Percentiles rank a stretch among this genome's conserved stretches.
Evolutionary conservation across 768 basidiomycete genomes (phyloP).

Genomic region (Xerocomellus dryophilus): DNA sequence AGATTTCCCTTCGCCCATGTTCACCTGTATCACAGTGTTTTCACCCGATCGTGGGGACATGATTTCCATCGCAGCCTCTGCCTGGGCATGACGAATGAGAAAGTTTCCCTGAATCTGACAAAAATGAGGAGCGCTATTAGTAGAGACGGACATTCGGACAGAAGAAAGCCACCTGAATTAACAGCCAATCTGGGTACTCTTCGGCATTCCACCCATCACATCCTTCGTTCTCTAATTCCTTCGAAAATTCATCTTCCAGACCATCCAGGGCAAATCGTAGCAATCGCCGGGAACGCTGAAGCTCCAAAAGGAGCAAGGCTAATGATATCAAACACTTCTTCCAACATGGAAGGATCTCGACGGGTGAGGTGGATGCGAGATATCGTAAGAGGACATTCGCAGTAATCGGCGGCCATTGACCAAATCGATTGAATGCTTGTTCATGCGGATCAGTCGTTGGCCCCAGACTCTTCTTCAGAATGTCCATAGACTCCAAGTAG

Average conservation of each 20-base stretch:
- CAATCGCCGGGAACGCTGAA: background rate
- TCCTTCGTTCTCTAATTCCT: background rate
- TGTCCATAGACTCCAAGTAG: background rate
- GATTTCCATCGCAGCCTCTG: conserved; percentile 41
- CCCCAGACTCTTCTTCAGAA: background rate
- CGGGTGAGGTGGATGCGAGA: background rate
- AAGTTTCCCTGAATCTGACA: background rate
- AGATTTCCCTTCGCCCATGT: conserved; percentile 56
- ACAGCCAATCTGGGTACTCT: background rate
- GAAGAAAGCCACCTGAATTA: background rate
- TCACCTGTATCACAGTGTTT: conserved; percentile 45
- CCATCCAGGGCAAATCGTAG: background rate
- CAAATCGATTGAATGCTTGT: background rate
- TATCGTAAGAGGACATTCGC: background rate
- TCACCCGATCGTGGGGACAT: conserved; percentile 32
- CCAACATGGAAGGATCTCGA: background rate
- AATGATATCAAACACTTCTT: background rate
- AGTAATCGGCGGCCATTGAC: background rate
- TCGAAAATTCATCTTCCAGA: background rate
- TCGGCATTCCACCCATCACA: background rate
- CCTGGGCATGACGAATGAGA: background rate
- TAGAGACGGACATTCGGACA: background rate
- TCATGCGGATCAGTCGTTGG: conserved; percentile 7
- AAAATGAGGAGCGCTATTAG: conserved; percentile 30
- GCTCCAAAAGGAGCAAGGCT: background rate